Evolutionary conservation across 352 stramenopile species (phyloP).

Genomic region (Stephanocyclus meneghinianus): DNA sequence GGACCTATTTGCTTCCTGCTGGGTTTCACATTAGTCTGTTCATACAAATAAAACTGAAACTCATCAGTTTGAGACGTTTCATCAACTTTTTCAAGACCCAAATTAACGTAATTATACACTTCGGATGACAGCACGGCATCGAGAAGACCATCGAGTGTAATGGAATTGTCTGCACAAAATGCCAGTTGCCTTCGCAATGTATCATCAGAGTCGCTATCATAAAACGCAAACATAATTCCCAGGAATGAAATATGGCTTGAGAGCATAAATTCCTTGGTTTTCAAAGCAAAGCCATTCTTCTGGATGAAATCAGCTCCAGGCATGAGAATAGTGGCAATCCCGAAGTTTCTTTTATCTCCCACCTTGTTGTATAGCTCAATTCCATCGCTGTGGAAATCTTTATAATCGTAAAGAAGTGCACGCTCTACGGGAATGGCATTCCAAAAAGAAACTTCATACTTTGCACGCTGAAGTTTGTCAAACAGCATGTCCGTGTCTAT

Average conservation of each 20-base stretch:
- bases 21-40: slow-evolving; percentile 42
- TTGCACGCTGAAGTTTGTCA: slow-evolving; percentile 35
- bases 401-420: slow-evolving; percentile 48
- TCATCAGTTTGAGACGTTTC: background rate
- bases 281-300: slow-evolving; percentile 31
- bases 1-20: slow-evolving; percentile 57
- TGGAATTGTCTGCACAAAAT: slow-evolving; percentile 18
- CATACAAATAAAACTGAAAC: slow-evolving; percentile 27
- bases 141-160: slow-evolving; percentile 20
- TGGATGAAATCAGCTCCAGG: slow-evolving; percentile 26
- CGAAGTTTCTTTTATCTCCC: slow-evolving; percentile 29
- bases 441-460: slow-evolving; percentile 52
- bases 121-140: slow-evolving; percentile 15
- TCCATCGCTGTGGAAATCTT: slow-evolving; percentile 25
- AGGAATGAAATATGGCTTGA: slow-evolving; percentile 44
- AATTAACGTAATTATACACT: slow-evolving; percentile 26
- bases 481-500: slow-evolving; percentile 47
- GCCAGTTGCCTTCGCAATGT: slow-evolving; percentile 41
- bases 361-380: background rate
- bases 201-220: slow-evolving; percentile 20
- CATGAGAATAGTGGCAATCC: slow-evolving; percentile 54
- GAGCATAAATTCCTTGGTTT: slow-evolving; percentile 40
- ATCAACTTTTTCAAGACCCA: slow-evolving; percentile 27
- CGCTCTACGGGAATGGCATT: slow-evolving; percentile 20
- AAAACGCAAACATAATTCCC: slow-evolving; percentile 59